Evolutionary conservation across 192 early-diverging fungal genomes (phyloP).

Genomic region (Coemansia sp.): DNA sequence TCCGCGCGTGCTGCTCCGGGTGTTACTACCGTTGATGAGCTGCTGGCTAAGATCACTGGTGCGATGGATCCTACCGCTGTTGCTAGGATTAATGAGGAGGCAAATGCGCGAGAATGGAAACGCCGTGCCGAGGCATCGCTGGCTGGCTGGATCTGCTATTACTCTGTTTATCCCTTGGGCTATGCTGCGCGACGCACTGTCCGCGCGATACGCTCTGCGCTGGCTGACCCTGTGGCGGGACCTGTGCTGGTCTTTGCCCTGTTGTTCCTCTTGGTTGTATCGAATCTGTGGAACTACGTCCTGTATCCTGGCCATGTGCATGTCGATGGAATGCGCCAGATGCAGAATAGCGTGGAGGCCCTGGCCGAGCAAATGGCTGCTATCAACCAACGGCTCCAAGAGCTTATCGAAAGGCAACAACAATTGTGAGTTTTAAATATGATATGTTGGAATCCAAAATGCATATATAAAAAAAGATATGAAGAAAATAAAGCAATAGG

Average conservation of each 20-base stretch:
- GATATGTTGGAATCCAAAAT: neutral
- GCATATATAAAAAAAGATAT: slow-evolving; percentile 1
- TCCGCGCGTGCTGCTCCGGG: neutral
- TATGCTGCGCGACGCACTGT: neutral
- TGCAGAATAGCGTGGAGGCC: slow-evolving; percentile 30
- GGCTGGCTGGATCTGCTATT: slow-evolving; percentile 29
- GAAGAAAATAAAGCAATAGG: neutral
- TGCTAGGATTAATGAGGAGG: neutral
- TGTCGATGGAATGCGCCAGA: slow-evolving; percentile 15
- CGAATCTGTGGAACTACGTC: slow-evolving; percentile 24
- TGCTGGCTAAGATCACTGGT: neutral
- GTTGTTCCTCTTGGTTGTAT: slow-evolving; percentile 13
- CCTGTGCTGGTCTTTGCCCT: slow-evolving; percentile 13
- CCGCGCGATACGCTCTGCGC: neutral
- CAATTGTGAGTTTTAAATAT: neutral
- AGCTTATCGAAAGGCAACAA: slow-evolving; percentile 13
- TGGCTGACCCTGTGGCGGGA: slow-evolving; percentile 13
- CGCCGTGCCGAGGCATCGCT: slow-evolving; percentile 17
- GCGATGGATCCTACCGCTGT: neutral
- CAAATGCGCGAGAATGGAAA: slow-evolving; percentile 15
- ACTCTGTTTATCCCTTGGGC: slow-evolving; percentile 22
- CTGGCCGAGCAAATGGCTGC: slow-evolving; percentile 24
- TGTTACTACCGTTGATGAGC: neutral
- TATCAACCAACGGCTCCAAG: slow-evolving; percentile 22
- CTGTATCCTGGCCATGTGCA: slow-evolving; percentile 3